Percentiles rank a stretch among this genome's conserved stretches.
Conservation (phyloP, 2,329 filamentous ascomycete genomes). For the Cladosporium cucumerinum region DNA sequence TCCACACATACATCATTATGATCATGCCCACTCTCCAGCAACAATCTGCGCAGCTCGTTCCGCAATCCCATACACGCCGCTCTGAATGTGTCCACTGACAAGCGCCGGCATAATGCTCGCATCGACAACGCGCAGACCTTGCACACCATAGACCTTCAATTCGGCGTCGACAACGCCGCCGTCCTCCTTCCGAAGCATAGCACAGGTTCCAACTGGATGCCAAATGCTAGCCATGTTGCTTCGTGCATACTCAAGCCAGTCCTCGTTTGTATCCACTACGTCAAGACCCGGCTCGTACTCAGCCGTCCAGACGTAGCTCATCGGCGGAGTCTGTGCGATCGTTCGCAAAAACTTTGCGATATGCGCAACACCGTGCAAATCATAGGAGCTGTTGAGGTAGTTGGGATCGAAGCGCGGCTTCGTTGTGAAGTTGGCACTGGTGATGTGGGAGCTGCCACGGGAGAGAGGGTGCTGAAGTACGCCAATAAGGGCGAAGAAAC, state of each 20-base stretch:
- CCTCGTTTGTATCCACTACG: slow-evolving; percentile 18
- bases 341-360: slow-evolving; percentile 35
- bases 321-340: slow-evolving; percentile 42
- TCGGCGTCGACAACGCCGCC: slow-evolving; percentile 33
- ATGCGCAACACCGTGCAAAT: slow-evolving; percentile 26
- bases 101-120: slow-evolving; percentile 33
- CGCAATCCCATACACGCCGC: slow-evolving; percentile 25
- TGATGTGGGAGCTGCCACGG: slow-evolving; percentile 29
- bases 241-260: slow-evolving; percentile 26
- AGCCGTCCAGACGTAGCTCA: slow-evolving; percentile 30
- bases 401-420: slow-evolving; percentile 30
- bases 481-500: slow-evolving; percentile 36
- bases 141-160: slow-evolving; percentile 32
- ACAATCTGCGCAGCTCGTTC: slow-evolving; percentile 28
- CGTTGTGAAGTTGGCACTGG: slow-evolving; percentile 18
- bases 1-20: neutral
- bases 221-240: slow-evolving; percentile 28
- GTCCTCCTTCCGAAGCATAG: slow-evolving; percentile 27
- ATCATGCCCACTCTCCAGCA: neutral
- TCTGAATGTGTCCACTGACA: slow-evolving; percentile 24
- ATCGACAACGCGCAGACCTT: slow-evolving; percentile 33
- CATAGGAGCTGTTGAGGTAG: slow-evolving; percentile 29
- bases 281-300: slow-evolving; percentile 24
- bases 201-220: slow-evolving; percentile 38
- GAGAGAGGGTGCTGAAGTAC: slow-evolving; percentile 35